Conservation (phyloP, 208 protist species). For the Trypanosoma platydactyli region DNA sequence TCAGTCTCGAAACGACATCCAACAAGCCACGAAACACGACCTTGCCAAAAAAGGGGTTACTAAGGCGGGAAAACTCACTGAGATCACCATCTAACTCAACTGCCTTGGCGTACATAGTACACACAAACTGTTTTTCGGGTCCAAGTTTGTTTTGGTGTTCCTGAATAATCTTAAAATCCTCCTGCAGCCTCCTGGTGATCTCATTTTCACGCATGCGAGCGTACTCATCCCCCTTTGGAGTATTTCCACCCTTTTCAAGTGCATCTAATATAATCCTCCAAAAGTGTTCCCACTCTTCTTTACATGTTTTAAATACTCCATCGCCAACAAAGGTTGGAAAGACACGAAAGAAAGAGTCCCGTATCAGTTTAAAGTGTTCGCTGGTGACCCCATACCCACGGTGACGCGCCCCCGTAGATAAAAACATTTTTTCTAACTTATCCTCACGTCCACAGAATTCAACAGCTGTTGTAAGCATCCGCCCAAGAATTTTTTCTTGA, state of each 20-base stretch:
- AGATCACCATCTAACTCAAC: slow-evolving; percentile 65
- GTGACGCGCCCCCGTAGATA: slow-evolving; percentile 61
- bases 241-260: slow-evolving; percentile 51
- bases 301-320: slow-evolving; percentile 45
- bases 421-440: slow-evolving; percentile 56
- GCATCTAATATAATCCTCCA: slow-evolving; percentile 57
- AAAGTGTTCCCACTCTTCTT: slow-evolving; percentile 70
- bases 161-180: slow-evolving; percentile 55
- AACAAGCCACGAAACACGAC: slow-evolving; percentile 56
- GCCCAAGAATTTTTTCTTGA: slow-evolving; percentile 53
- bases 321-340: slow-evolving; percentile 72
- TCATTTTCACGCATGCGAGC: slow-evolving; percentile 43
- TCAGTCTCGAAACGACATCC: slow-evolving; percentile 47
- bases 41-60: slow-evolving; percentile 46
- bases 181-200: slow-evolving; percentile 48
- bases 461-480: slow-evolving; percentile 68
- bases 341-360: slow-evolving; percentile 65
- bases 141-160: slow-evolving; percentile 52
- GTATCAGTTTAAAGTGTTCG: slow-evolving; percentile 53
- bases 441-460: slow-evolving; percentile 69
- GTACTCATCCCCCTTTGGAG: slow-evolving; percentile 55
- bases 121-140: slow-evolving; percentile 52
- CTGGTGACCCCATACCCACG: slow-evolving; percentile 62
- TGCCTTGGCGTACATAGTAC: slow-evolving; percentile 69
- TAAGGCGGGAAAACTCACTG: slow-evolving; percentile 52